Percentiles rank a stretch among this genome's conserved stretches.
Evolutionary conservation across 2,329 filamentous ascomycete genomes (phyloP).

Genomic region (Botrytis elliptica): DNA sequence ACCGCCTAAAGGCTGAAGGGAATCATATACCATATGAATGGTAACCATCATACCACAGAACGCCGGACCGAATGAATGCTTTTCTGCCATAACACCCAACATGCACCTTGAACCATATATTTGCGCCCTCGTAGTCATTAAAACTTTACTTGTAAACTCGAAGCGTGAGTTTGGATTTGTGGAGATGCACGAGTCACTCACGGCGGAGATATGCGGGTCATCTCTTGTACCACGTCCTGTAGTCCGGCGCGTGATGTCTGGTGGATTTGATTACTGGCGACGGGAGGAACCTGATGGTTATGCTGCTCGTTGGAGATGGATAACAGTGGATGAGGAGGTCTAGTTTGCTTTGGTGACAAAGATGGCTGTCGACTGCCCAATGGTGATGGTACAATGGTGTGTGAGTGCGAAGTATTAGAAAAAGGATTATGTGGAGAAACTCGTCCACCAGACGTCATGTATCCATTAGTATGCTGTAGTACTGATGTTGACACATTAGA

Average conservation of each 20-base stretch:
- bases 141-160: conserved; percentile 17
- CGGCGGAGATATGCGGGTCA: conserved; percentile 29
- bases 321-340: conserved; percentile 25
- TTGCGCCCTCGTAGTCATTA: conserved; percentile 34
- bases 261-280: conserved; percentile 23
- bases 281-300: conserved; percentile 18
- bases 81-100: conserved; percentile 28
- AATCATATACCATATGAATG: conserved; percentile 29
- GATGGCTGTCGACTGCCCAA: conserved; percentile 39
- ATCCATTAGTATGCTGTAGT: conserved; percentile 34
- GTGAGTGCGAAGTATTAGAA: conserved; percentile 32
- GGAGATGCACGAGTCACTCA: conserved; percentile 2
- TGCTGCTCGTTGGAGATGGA: conserved; percentile 25
- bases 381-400: conserved; percentile 38
- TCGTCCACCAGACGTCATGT: conserved; percentile 31
- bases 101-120: conserved; percentile 24
- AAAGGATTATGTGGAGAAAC: conserved; percentile 39
- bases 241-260: conserved; percentile 26
- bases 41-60: conserved; percentile 17
- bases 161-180: not conserved
- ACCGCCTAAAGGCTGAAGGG: conserved; percentile 26
- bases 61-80: conserved; percentile 27
- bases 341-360: conserved; percentile 36
- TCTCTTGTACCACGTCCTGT: conserved; percentile 24
- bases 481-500: conserved; percentile 32